Conservation (phyloP, 805 yeast genomes). For the Blastobotrys mokoenaii region DNA sequence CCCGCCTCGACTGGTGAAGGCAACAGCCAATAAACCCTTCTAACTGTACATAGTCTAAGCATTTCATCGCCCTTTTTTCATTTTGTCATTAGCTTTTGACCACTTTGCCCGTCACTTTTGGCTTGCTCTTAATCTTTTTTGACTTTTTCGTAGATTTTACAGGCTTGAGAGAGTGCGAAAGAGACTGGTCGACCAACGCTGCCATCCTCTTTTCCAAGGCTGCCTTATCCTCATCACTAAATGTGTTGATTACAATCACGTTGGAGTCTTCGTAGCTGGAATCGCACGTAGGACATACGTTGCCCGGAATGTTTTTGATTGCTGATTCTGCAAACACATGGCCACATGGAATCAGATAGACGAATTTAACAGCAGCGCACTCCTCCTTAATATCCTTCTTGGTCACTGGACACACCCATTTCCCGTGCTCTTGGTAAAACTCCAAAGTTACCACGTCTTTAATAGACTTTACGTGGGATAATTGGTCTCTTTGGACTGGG, state of each 20-base stretch:
- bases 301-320: slow-evolving; percentile 10
- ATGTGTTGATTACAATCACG: slow-evolving; percentile 17
- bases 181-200: slow-evolving; percentile 8
- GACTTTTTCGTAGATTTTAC: slow-evolving; percentile 8
- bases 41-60: slow-evolving; percentile 1
- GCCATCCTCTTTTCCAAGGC: slow-evolving; percentile 14
- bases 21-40: background rate
- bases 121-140: background rate
- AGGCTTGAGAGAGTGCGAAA: slow-evolving; percentile 15
- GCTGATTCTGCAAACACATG: slow-evolving; percentile 21
- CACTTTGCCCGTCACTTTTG: background rate
- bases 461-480: slow-evolving; percentile 31
- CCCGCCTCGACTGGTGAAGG: background rate
- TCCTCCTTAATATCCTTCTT: slow-evolving; percentile 27
- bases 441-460: slow-evolving; percentile 33
- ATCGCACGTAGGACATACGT: slow-evolving; percentile 7
- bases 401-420: slow-evolving; percentile 32
- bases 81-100: background rate
- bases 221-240: slow-evolving; percentile 10
- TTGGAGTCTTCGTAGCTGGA: slow-evolving; percentile 7
- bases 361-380: slow-evolving; percentile 26
- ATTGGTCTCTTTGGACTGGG: slow-evolving; percentile 2
- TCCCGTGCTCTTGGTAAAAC: slow-evolving; percentile 7
- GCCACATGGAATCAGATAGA: slow-evolving; percentile 33
- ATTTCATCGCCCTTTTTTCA: background rate